Percentiles rank a stretch among this genome's conserved stretches.
phyloP scores from a whole-genome alignment of 106 monocot genomes.

The Amphibolis antarctica region DNA sequence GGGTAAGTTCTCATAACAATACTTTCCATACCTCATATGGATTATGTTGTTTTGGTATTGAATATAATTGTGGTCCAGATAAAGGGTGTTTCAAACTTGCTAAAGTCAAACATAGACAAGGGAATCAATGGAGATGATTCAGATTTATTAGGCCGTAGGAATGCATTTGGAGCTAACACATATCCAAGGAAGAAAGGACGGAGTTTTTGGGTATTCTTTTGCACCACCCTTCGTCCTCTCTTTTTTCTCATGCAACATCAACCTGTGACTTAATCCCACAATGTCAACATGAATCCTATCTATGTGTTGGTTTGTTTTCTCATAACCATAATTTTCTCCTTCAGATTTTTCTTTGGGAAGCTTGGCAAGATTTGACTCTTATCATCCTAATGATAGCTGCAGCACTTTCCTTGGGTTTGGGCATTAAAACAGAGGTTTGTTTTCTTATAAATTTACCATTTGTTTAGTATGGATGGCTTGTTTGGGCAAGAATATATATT shows the following conservation, averaged over 20 bases:
- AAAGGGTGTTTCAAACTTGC: slow-evolving; percentile 38
- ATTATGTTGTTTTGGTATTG: neutral
- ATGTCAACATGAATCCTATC: too few species aligned
- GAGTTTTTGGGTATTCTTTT: slow-evolving; percentile 52
- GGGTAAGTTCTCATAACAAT: slow-evolving; percentile 37
- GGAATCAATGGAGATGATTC: slow-evolving; percentile 66
- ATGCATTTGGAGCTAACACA: slow-evolving; percentile 72
- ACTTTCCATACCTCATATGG: neutral
- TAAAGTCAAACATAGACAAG: slow-evolving; percentile 54
- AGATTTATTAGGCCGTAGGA: slow-evolving; percentile 45
- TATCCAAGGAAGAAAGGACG: slow-evolving; percentile 87
- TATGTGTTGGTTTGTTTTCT: slow-evolving; percentile 6
- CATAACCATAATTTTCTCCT: neutral
- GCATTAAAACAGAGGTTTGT: slow-evolving; percentile 75
- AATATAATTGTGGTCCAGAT: slow-evolving; percentile 28
- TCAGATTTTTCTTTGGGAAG: slow-evolving; percentile 84
- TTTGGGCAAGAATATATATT: neutral
- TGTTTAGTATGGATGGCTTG: neutral
- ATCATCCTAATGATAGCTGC: slow-evolving; percentile 89
- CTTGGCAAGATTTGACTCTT: slow-evolving; percentile 87
- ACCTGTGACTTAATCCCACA: too few species aligned
- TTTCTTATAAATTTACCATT: neutral
- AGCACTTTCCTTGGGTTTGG: slow-evolving; percentile 56
- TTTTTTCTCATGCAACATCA: too few species aligned
- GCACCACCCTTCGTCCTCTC: neutral